A percentile compares a stretch with the other conserved stretches of the same genome.
These are phyloP conservation scores for Podospora pseudoanserina DNA, from an alignment of 495 filamentous ascomycete species.

Conservation along the genomic window DNA sequence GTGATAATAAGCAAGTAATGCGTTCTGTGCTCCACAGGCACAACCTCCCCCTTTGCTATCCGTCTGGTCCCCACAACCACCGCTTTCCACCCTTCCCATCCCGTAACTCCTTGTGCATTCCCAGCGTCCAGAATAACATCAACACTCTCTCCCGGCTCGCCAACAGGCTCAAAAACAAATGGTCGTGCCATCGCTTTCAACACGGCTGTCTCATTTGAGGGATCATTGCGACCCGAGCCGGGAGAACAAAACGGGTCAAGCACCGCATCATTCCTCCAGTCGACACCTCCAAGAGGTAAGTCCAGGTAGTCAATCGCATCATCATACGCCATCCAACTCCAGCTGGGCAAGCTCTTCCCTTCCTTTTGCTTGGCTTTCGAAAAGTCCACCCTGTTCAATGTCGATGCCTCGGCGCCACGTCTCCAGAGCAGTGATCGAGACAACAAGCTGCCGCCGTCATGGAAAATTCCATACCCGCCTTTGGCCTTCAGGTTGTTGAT, in stretches of 20 bases:
- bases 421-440: conserved; percentile 28
- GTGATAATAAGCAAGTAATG: not conserved
- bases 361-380: not conserved
- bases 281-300: not conserved
- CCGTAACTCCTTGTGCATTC: too few species aligned
- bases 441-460: conserved; percentile 16
- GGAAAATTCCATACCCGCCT: conserved; percentile 28
- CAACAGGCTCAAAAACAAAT: not conserved
- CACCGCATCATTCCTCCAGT: conserved; percentile 2
- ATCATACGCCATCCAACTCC: conserved; percentile 18
- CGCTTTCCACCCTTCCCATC: not conserved
- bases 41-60: not conserved
- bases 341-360: conserved; percentile 4
- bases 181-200: not conserved
- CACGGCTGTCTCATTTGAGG: not conserved
- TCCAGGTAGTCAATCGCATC: conserved; percentile 6
- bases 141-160: not conserved
- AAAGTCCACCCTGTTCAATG: conserved; percentile 2
- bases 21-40: not conserved
- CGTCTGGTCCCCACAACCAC: not conserved
- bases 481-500: conserved; percentile 15
- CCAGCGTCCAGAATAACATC: not conserved
- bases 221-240: too few species aligned
- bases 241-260: not conserved
- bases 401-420: not conserved